These are phyloP conservation scores for Pestalotiopsis fici DNA, from an alignment of 2,329 filamentous ascomycete species.

Conservation along the genomic window DNA sequence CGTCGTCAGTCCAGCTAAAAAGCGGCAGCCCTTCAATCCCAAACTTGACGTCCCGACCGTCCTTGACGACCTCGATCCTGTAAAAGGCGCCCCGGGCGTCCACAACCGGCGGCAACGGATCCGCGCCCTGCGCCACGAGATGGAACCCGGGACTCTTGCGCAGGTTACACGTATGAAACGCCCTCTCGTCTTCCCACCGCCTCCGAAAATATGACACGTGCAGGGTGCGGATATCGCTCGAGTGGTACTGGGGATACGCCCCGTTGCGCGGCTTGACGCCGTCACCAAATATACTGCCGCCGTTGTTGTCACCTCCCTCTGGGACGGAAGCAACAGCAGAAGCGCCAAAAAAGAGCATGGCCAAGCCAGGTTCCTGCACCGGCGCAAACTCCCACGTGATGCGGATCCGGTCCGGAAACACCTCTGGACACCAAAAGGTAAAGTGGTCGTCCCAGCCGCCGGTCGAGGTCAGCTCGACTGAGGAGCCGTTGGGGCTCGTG, in stretches of 20 bases:
- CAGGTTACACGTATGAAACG: slow-evolving; percentile 6
- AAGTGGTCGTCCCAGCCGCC: slow-evolving; percentile 6
- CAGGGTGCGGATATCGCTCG: background rate
- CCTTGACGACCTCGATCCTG: slow-evolving; percentile 2
- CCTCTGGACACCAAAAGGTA: slow-evolving; percentile 6
- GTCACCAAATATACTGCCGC: background rate
- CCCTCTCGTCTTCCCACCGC: slow-evolving; percentile 3
- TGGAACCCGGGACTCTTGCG: slow-evolving; percentile 1
- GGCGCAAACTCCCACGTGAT: slow-evolving; percentile 5
- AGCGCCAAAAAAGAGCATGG: slow-evolving; percentile 7
- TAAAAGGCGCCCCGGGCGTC: background rate
- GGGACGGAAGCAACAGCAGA: background rate
- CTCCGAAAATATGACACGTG: slow-evolving; percentile 6
- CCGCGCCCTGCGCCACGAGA: slow-evolving; percentile 5
- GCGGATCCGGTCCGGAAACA: background rate
- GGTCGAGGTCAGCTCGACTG: background rate
- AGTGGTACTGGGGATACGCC: slow-evolving; percentile 5
- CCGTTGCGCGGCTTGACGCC: background rate
- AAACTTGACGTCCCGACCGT: background rate
- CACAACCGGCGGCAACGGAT: slow-evolving; percentile 1
- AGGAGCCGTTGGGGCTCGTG: background rate
- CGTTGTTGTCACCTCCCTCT: background rate
- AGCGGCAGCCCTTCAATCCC: background rate
- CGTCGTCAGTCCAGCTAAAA: background rate
- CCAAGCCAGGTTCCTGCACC: background rate